Conservation (phyloP, 495 filamentous ascomycete genomes). For the Delitschia confertaspora region DNA sequence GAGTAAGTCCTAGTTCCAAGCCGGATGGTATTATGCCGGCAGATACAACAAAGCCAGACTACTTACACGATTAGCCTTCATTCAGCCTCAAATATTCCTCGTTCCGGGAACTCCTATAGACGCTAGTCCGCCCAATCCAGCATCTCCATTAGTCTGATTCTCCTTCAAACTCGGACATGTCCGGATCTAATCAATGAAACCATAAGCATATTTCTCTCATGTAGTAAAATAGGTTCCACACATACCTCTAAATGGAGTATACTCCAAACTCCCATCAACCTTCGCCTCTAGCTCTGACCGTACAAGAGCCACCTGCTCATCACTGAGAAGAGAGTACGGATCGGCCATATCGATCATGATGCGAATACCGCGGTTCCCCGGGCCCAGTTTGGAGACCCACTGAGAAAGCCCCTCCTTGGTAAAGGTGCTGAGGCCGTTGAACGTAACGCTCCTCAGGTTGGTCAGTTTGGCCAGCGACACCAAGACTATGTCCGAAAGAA, state of each 20-base stretch:
- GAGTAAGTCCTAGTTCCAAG: no score
- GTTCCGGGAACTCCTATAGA: no score
- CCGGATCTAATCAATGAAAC: conserved; percentile 26
- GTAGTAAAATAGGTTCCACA: background rate
- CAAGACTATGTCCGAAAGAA: conserved; percentile 46
- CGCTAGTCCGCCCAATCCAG: no score
- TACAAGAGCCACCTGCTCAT: conserved; percentile 30
- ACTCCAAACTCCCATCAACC: conserved; percentile 35
- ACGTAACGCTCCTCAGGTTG: conserved; percentile 31
- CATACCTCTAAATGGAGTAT: conserved; percentile 34
- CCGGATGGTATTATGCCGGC: no score
- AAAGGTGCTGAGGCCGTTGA: conserved; percentile 35
- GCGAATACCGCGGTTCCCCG: conserved; percentile 31
- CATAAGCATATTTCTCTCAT: background rate
- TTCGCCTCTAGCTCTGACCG: conserved; percentile 28
- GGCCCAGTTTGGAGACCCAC: conserved; percentile 31
- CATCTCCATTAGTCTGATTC: conserved; percentile 30
- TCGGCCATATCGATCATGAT: conserved; percentile 35
- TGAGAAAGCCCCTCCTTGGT: conserved; percentile 32
- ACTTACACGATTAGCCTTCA: no score
- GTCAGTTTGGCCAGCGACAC: conserved; percentile 30
- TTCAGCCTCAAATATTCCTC: no score
- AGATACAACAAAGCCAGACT: no score
- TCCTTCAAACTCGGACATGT: conserved; percentile 35
- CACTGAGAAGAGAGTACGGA: conserved; percentile 29